These are phyloP conservation scores for Coelastrella sp. DNA, from an alignment of 139 green algal species.

Conservation along the genomic window DNA sequence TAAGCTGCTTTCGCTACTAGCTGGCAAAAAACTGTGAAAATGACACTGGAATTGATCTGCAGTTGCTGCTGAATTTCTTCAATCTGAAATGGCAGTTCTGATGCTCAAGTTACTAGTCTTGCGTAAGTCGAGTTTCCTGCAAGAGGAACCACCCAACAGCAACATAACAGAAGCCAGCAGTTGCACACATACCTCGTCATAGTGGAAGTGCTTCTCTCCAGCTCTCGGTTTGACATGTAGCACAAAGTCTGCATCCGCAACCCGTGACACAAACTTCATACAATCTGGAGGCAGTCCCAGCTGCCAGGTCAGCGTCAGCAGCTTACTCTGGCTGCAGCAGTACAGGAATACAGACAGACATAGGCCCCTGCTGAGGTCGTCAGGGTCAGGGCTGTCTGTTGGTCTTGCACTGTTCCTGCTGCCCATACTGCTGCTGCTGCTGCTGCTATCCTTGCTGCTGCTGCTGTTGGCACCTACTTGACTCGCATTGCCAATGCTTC, in stretches of 20 bases:
- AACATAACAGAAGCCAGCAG: not conserved
- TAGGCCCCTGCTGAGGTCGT: constrained; percentile 29
- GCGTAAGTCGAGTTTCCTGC: too few species aligned
- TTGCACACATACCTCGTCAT: not conserved
- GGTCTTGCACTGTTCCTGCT: not conserved
- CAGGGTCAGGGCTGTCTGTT: too few species aligned
- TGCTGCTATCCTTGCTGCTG: constrained; percentile 18
- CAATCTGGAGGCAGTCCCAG: constrained; percentile 3
- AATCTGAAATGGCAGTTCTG: too few species aligned
- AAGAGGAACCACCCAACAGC: too few species aligned
- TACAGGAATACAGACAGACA: constrained; percentile 42
- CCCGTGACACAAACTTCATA: constrained; percentile 73
- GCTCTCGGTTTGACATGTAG: constrained; percentile 12
- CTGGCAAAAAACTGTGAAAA: too few species aligned
- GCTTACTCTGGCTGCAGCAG: constrained; percentile 18
- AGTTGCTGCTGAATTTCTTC: too few species aligned
- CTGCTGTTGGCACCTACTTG: not conserved
- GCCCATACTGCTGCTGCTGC: not conserved
- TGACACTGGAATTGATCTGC: too few species aligned
- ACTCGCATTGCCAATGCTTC: too few species aligned
- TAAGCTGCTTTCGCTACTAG: too few species aligned
- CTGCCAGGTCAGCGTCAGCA: constrained; percentile 15
- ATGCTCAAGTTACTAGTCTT: not conserved
- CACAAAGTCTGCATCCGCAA: constrained; percentile 55
- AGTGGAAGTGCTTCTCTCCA: constrained; percentile 19